phyloP scores from a whole-genome alignment of 257 asterid genomes.

The Solanum etuberosum region DNA sequence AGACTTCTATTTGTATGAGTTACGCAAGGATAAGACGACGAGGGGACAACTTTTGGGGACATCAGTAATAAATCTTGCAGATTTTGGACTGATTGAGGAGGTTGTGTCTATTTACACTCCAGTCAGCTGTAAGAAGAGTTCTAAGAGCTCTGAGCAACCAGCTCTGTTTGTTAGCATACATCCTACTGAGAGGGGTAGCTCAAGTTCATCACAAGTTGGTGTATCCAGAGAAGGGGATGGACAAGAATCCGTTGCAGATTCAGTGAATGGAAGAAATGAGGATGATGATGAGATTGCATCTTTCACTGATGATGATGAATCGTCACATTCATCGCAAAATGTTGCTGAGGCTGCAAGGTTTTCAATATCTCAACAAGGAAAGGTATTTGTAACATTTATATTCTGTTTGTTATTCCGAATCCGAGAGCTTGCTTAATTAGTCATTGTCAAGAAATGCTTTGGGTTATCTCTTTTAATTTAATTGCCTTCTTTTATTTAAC shows the following conservation, averaged over 20 bases:
- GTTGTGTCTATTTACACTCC: slow-evolving; percentile 36
- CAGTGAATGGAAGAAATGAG: slow-evolving; percentile 8
- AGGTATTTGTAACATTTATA: slow-evolving; percentile 24
- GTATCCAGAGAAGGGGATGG: slow-evolving; percentile 46
- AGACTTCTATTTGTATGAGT: slow-evolving; percentile 61
- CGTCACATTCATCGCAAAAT: slow-evolving; percentile 66
- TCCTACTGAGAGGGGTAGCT: slow-evolving; percentile 46
- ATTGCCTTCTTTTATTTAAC: background rate
- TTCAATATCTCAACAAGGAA: slow-evolving; percentile 57
- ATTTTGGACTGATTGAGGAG: slow-evolving; percentile 50
- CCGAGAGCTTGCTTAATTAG: background rate
- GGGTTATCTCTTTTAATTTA: background rate
- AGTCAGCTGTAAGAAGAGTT: slow-evolving; percentile 51
- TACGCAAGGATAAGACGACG: slow-evolving; percentile 58
- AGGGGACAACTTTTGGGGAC: slow-evolving; percentile 62
- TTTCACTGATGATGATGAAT: slow-evolving; percentile 58
- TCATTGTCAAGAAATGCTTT: background rate
- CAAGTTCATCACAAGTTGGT: slow-evolving; percentile 47
- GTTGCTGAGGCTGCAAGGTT: slow-evolving; percentile 33
- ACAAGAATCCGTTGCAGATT: slow-evolving; percentile 31
- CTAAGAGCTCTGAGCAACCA: slow-evolving; percentile 33
- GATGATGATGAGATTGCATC: slow-evolving; percentile 36
- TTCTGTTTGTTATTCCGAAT: background rate
- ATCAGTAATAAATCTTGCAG: slow-evolving; percentile 59
- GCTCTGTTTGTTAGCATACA: slow-evolving; percentile 46